These are phyloP conservation scores for Leucogyrophana mollusca DNA, from an alignment of 768 basidiomycete genomes.

Conservation along the genomic window DNA sequence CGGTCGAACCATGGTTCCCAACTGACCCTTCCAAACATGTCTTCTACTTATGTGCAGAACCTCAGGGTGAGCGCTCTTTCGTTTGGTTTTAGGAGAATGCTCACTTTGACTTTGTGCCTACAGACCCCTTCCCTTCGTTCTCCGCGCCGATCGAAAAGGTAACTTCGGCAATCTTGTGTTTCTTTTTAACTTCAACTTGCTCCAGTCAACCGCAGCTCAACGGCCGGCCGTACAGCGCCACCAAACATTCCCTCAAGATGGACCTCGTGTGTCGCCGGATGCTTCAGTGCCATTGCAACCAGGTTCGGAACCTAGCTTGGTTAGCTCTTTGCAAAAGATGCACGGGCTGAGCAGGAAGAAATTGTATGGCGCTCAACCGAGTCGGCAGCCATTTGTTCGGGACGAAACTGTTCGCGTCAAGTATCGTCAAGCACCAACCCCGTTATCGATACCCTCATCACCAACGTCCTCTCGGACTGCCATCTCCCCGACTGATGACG, in stretches of 20 bases:
- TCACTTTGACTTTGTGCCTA: constrained; percentile 12
- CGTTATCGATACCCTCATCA: constrained; percentile 28
- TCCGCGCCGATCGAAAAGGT: constrained; percentile 16
- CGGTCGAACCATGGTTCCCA: constrained; percentile 38
- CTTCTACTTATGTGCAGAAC: constrained; percentile 45
- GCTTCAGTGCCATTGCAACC: constrained; percentile 15
- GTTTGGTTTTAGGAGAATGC: constrained; percentile 24
- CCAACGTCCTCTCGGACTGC: constrained; percentile 20
- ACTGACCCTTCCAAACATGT: constrained; percentile 33
- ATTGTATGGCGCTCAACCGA: constrained; percentile 52
- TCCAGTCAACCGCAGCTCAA: constrained; percentile 3
- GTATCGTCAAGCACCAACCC: constrained; percentile 30
- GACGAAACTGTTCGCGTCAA: constrained; percentile 44
- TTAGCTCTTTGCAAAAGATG: constrained; percentile 61
- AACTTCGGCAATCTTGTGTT: not conserved
- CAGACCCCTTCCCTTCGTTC: not conserved
- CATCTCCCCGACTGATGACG: constrained; percentile 16
- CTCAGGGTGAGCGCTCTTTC: constrained; percentile 15
- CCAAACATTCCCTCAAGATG: constrained; percentile 27
- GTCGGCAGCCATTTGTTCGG: constrained; percentile 50
- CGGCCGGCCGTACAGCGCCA: constrained; percentile 22
- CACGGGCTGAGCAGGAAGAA: constrained; percentile 74
- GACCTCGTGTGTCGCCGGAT: constrained; percentile 20
- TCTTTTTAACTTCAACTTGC: constrained; percentile 10
- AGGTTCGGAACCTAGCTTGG: constrained; percentile 46